phyloP scores from a whole-genome alignment of 2,329 filamentous ascomycete species.

The Coleophoma cylindrospora region DNA sequence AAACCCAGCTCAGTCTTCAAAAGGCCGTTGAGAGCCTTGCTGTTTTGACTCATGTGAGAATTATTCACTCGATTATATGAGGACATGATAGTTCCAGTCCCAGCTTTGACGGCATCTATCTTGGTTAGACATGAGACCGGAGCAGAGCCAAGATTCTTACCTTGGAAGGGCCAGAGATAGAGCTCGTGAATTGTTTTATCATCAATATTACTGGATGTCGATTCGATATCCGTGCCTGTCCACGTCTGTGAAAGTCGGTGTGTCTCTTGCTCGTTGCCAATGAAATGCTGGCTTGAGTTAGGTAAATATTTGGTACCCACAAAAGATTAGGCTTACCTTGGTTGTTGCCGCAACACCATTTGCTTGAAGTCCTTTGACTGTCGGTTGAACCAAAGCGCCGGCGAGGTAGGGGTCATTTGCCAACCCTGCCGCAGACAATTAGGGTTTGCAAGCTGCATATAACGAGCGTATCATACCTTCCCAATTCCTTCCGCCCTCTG shows the following conservation, averaged over 20 bases:
- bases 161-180: conserved; percentile 77
- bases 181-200: conserved; percentile 68
- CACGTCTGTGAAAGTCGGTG: conserved; percentile 14
- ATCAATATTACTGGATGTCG: conserved; percentile 70
- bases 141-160: not conserved
- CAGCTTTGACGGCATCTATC: conserved; percentile 62
- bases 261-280: conserved; percentile 70
- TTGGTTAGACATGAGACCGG: not conserved
- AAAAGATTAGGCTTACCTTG: not conserved
- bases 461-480: conserved; percentile 39
- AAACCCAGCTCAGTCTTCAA: conserved; percentile 82
- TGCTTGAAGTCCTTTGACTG: not conserved
- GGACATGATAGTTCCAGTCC: conserved; percentile 75
- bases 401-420: conserved; percentile 58
- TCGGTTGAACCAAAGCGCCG: conserved; percentile 32
- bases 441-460: not conserved
- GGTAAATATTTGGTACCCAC: too few species aligned
- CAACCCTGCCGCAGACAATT: conserved; percentile 19
- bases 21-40: conserved; percentile 71
- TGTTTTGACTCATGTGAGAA: conserved; percentile 65
- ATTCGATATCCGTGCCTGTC: conserved; percentile 35
- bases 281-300: conserved; percentile 36
- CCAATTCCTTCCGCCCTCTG: conserved; percentile 64
- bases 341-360: not conserved
- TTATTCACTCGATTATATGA: conserved; percentile 70